Conservation (phyloP, 129 eudicot species). For the Flaveria robusta region DNA sequence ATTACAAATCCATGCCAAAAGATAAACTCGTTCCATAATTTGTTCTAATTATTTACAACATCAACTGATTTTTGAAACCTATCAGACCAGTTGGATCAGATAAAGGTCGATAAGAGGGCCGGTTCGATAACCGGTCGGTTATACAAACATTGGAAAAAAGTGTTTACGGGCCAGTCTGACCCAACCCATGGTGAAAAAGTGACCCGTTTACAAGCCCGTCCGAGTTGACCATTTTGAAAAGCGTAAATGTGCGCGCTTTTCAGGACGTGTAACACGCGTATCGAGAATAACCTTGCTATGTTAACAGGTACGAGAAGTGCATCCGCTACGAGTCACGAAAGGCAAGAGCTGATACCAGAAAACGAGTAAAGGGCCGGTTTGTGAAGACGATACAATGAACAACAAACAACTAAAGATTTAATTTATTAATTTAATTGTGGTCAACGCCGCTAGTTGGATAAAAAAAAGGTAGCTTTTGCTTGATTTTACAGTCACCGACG, state of each 20-base stretch:
- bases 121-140: not conserved
- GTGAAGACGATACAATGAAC: constrained; percentile 46
- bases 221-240: not conserved
- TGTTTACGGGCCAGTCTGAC: not conserved
- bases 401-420: not conserved
- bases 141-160: not conserved
- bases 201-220: not conserved
- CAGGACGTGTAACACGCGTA: not conserved
- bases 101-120: no score
- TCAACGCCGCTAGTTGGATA: constrained; percentile 14
- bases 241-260: not conserved
- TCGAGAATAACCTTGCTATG: constrained; percentile 15
- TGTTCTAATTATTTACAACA: not conserved
- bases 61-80: no score
- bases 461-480: constrained; percentile 18
- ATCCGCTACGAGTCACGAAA: constrained; percentile 50
- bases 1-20: not conserved
- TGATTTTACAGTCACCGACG: constrained; percentile 13
- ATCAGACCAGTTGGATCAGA: no score
- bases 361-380: constrained; percentile 53
- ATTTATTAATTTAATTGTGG: not conserved
- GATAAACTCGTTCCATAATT: not conserved
- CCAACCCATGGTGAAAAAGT: not conserved
- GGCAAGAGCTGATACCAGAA: constrained; percentile 55
- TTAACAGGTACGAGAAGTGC: constrained; percentile 44